These are phyloP conservation scores for Pulveroboletus sp. DNA, from an alignment of 768 basidiomycete genomes.

Conservation along the genomic window DNA sequence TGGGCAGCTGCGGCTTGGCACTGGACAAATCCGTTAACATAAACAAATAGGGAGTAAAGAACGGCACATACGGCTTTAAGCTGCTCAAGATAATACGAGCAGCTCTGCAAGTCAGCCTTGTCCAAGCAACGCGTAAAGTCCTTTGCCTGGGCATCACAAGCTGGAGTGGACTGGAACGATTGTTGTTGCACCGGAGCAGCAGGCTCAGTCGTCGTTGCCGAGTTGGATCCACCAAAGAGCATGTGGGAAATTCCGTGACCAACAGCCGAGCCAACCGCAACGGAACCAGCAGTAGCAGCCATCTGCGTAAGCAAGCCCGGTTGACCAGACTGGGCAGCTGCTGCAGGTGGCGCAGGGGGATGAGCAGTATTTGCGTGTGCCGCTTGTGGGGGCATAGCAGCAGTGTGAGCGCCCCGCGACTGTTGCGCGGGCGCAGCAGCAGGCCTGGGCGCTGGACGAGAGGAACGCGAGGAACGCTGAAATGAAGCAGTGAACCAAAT, in stretches of 20 bases:
- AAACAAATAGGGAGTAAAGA: neutral
- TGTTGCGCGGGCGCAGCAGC: slow-evolving; percentile 46
- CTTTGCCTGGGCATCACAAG: slow-evolving; percentile 79
- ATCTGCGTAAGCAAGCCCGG: slow-evolving; percentile 80
- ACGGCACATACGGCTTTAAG: slow-evolving; percentile 68
- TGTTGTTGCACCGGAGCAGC: slow-evolving; percentile 46
- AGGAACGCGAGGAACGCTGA: slow-evolving; percentile 76
- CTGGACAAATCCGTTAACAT: slow-evolving; percentile 31
- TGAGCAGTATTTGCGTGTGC: slow-evolving; percentile 41
- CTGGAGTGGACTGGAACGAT: slow-evolving; percentile 40
- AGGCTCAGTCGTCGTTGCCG: slow-evolving; percentile 41
- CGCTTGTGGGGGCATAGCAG: slow-evolving; percentile 41
- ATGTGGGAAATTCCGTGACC: slow-evolving; percentile 88
- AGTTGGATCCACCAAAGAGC: slow-evolving; percentile 73
- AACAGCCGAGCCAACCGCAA: slow-evolving; percentile 82
- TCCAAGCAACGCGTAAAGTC: slow-evolving; percentile 86
- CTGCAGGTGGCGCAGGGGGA: slow-evolving; percentile 36
- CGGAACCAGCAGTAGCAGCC: slow-evolving; percentile 88
- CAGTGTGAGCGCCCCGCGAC: slow-evolving; percentile 44
- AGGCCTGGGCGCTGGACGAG: slow-evolving; percentile 53
- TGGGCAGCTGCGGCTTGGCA: slow-evolving; percentile 73
- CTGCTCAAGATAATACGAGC: slow-evolving; percentile 84
- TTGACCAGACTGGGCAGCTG: slow-evolving; percentile 38
- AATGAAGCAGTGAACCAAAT: neutral
- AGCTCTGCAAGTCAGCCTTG: slow-evolving; percentile 72